A percentile compares a stretch with the other conserved stretches of the same genome.
phyloP scores from a whole-genome alignment of 192 early-diverging fungal species.

The Funneliformis mosseae region DNA sequence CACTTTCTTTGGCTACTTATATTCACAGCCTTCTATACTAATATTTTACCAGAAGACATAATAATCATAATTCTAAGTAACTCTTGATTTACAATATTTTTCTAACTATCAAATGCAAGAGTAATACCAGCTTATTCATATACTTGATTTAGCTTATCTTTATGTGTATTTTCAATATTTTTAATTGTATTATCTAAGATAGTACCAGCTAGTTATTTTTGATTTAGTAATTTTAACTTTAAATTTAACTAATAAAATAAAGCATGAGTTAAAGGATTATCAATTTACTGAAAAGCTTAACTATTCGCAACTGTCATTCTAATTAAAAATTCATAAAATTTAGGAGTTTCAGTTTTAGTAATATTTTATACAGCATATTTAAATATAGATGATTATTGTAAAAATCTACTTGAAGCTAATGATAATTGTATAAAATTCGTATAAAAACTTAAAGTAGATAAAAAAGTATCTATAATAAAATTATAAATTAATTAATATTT shows the following conservation, averaged over 20 bases:
- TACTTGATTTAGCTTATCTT: background rate
- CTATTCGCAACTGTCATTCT: background rate
- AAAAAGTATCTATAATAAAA: background rate
- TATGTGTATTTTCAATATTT: background rate
- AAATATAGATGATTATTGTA: no score
- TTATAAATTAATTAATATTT: background rate
- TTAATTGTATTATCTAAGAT: background rate
- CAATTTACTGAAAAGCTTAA: background rate
- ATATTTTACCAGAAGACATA: background rate
- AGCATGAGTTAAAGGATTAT: background rate
- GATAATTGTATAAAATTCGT: background rate
- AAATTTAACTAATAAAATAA: constrained; percentile 11
- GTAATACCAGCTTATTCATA: background rate
- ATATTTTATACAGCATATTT: no score
- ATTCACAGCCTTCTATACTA: background rate
- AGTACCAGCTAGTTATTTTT: background rate
- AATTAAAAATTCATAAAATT: background rate
- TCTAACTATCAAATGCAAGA: constrained; percentile 14
- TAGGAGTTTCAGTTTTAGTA: background rate
- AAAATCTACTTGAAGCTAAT: no score
- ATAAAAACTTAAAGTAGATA: background rate
- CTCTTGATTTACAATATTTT: constrained; percentile 22
- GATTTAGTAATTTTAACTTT: background rate
- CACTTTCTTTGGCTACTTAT: constrained; percentile 5
- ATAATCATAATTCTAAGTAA: constrained; percentile 11